Conservation (phyloP, 139 green algal species). For the Spirogloea muscicola region DNA sequence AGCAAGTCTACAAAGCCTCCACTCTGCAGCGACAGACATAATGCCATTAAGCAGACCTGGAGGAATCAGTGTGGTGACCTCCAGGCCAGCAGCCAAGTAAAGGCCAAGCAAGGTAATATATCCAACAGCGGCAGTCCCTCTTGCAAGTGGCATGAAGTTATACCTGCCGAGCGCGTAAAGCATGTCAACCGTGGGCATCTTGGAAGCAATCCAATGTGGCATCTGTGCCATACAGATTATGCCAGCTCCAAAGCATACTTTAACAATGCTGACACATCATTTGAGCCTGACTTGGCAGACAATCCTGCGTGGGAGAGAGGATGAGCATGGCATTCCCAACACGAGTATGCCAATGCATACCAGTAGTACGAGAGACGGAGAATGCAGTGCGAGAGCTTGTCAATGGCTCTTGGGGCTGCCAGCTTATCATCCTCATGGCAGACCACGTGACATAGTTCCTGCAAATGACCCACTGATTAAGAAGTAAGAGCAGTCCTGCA, state of each 20-base stretch:
- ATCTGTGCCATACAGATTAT: not conserved
- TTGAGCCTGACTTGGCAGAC: no score
- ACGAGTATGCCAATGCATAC: no score
- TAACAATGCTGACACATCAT: no score
- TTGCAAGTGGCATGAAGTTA: constrained; percentile 94
- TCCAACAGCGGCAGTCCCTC: constrained; percentile 78
- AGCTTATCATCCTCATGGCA: not conserved
- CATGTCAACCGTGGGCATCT: not conserved
- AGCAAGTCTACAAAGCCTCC: no score
- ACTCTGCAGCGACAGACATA: no score
- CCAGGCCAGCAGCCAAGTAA: constrained; percentile 77
- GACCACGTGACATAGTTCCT: not conserved
- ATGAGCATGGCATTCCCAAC: no score
- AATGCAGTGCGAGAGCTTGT: constrained; percentile 9
- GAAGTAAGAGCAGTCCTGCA: not conserved
- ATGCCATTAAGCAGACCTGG: constrained; percentile 49
- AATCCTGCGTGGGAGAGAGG: not conserved
- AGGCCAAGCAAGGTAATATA: constrained; percentile 77
- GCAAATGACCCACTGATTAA: not conserved
- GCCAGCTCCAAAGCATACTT: no score
- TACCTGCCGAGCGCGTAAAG: constrained; percentile 63
- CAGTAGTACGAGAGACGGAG: constrained; percentile 66
- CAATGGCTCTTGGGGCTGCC: not conserved
- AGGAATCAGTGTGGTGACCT: constrained; percentile 70
- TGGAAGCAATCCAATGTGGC: not conserved